A percentile compares a stretch with the other conserved stretches of the same genome.
phyloP scores from a whole-genome alignment of 1,139 yeast species.

The Pichia cactophila region DNA sequence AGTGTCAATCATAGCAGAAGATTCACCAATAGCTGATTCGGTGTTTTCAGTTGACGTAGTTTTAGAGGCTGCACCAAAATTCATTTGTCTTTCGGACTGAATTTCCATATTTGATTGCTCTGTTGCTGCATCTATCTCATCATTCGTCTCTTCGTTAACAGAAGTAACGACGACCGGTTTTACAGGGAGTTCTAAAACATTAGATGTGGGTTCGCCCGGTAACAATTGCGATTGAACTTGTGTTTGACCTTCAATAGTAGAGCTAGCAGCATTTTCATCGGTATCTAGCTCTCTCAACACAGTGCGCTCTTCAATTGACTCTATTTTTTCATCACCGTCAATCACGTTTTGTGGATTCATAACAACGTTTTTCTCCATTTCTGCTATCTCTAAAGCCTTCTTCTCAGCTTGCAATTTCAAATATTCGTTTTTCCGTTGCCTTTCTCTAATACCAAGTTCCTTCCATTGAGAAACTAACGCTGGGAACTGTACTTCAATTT shows the following conservation, averaged over 20 bases:
- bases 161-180: conserved; percentile 23
- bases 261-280: background rate
- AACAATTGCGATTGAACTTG: conserved; percentile 15
- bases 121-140: conserved; percentile 6
- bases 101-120: background rate
- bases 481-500: conserved; percentile 55
- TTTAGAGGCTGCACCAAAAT: too few species aligned
- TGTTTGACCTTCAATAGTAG: conserved; percentile 9
- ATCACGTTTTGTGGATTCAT: background rate
- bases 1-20: too few species aligned
- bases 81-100: too few species aligned
- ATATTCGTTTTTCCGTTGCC: conserved; percentile 42
- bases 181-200: conserved; percentile 19
- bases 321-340: background rate
- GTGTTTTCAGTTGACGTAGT: too few species aligned
- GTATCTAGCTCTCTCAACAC: conserved; percentile 1
- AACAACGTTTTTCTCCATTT: background rate
- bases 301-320: background rate
- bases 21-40: too few species aligned
- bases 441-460: conserved; percentile 64
- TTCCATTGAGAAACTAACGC: conserved; percentile 72
- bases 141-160: conserved; percentile 12
- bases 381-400: conserved; percentile 1
- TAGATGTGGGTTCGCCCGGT: conserved; percentile 7
- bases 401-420: conserved; percentile 18